phyloP scores from a whole-genome alignment of 2,329 filamentous ascomycete genomes.

The Xylaria sp. region DNA sequence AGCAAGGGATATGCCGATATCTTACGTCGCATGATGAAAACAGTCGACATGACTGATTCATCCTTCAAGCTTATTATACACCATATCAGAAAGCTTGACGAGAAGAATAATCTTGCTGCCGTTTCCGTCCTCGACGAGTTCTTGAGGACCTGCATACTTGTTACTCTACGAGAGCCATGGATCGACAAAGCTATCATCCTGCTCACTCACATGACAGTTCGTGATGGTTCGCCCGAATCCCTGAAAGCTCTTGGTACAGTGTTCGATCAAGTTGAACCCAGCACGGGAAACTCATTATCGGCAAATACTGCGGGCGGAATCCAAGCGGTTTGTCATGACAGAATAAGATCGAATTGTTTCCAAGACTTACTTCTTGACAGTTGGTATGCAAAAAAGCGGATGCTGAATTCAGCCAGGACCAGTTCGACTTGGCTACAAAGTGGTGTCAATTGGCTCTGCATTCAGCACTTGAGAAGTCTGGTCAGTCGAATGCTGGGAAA shows the following conservation, averaged over 20 bases:
- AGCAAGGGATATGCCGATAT: conserved; percentile 45
- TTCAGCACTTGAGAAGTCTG: conserved; percentile 58
- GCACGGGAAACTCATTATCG: conserved; percentile 45
- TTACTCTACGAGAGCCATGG: conserved; percentile 49
- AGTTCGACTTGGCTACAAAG: conserved; percentile 50
- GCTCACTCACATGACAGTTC: conserved; percentile 60
- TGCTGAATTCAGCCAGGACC: conserved; percentile 45
- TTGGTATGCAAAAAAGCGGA: conserved; percentile 80
- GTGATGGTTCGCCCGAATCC: conserved; percentile 34
- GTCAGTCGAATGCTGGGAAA: conserved; percentile 61
- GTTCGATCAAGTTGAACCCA: conserved; percentile 37
- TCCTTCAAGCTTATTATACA: conserved; percentile 63
- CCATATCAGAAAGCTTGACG: conserved; percentile 60
- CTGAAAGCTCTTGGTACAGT: conserved; percentile 27
- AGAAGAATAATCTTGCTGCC: conserved; percentile 45
- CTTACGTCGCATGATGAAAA: conserved; percentile 56
- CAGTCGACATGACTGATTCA: conserved; percentile 53
- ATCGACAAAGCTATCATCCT: conserved; percentile 65
- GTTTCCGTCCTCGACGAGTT: conserved; percentile 57
- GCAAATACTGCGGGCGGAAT: conserved; percentile 59
- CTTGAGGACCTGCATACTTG: conserved; percentile 51
- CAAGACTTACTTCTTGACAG: conserved; percentile 38
- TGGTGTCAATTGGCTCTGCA: conserved; percentile 72
- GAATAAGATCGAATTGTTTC: neutral
- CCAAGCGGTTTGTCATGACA: conserved; percentile 51